Evolutionary conservation across 2,329 filamentous ascomycete genomes (phyloP), one percentile per base, ranked within the genome.

Genomic region (Trematosphaeria pertusa): DNA sequence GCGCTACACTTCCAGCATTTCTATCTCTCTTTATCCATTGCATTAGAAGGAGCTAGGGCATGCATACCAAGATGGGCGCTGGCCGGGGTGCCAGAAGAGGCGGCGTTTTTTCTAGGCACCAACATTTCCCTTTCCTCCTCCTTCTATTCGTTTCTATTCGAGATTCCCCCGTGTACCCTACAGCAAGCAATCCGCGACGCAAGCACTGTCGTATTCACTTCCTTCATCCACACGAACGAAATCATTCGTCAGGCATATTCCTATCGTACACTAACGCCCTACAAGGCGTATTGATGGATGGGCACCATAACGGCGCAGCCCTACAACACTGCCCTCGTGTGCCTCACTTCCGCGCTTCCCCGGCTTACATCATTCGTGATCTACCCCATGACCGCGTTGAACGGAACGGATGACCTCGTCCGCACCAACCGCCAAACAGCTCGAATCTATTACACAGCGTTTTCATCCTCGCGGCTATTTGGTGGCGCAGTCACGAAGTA

Each of bases 21-120:
- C 31, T 9, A 4, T 31, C 19, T 9, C 20, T 19, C 14, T 38
- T 20, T 33, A 17, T n/a, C 3, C n/a, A 5, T 36, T 22, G 38
- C 30, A 39, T 40, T 40, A 40, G 37, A 36, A 40, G 36, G 42
- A 40, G 43, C 36, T 15, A 35, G 37, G 37, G 20, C 17, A 24
- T 45, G 42, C 42, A 45, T 38, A 42, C 33, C 35, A 21, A n/a
- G 34, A 21, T 21, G 8, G 34, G 34, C 14, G 14, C 17, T 12
- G 19, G 11, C 6, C 17, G 11, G 28, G 6, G 9, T 21, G 11
- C 15, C 32, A 19, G 14, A 35, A 15, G 11, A 18, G 22, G 14
- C 20, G 10, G 22, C 22, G 17, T 21, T 15, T 31, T 17, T 9
- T 3, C 3, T 24, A 5, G 9, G 30, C 11, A 41, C 7, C 10